Evolutionary conservation across 2,329 filamentous ascomycete species (phyloP).

Genomic region (Stenocarpella maydis): DNA sequence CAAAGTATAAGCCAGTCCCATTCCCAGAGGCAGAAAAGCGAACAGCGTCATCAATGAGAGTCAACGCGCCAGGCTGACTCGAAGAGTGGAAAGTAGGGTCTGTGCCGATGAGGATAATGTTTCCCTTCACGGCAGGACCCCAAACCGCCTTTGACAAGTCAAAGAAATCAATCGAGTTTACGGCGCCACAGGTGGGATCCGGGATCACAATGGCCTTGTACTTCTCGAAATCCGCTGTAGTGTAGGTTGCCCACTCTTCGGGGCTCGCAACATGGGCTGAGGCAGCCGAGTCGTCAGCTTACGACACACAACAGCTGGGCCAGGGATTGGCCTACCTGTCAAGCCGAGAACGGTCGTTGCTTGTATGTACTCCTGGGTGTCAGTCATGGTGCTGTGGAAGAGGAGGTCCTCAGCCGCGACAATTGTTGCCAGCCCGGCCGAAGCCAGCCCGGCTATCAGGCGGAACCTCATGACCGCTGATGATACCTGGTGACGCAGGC

Average conservation of each 20-base stretch:
- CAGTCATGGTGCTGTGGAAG: slow-evolving; percentile 39
- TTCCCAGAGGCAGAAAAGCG: slow-evolving; percentile 45
- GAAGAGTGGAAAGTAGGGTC: slow-evolving; percentile 47
- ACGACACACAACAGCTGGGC: not conserved
- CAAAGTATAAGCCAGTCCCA: slow-evolving; percentile 50
- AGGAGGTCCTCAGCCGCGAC: slow-evolving; percentile 39
- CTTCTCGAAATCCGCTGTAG: slow-evolving; percentile 51
- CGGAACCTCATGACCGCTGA: slow-evolving; percentile 26
- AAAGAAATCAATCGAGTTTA: slow-evolving; percentile 46
- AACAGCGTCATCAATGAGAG: slow-evolving; percentile 50
- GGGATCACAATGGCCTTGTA: slow-evolving; percentile 55
- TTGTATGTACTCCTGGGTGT: slow-evolving; percentile 39
- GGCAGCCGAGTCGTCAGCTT: slow-evolving; percentile 9
- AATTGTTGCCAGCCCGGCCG: slow-evolving; percentile 31
- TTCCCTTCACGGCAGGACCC: slow-evolving; percentile 51
- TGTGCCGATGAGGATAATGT: slow-evolving; percentile 52
- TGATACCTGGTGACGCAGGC: not conserved
- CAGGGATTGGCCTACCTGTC: slow-evolving; percentile 33
- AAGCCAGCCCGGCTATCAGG: slow-evolving; percentile 32
- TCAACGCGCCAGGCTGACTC: slow-evolving; percentile 43
- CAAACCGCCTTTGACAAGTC: slow-evolving; percentile 49
- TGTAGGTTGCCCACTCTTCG: slow-evolving; percentile 48
- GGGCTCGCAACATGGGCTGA: slow-evolving; percentile 46
- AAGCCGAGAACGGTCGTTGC: slow-evolving; percentile 36
- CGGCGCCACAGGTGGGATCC: slow-evolving; percentile 47